Evolutionary conservation across 768 basidiomycete species (phyloP).

Genomic region (Lactarius hengduanensis): DNA sequence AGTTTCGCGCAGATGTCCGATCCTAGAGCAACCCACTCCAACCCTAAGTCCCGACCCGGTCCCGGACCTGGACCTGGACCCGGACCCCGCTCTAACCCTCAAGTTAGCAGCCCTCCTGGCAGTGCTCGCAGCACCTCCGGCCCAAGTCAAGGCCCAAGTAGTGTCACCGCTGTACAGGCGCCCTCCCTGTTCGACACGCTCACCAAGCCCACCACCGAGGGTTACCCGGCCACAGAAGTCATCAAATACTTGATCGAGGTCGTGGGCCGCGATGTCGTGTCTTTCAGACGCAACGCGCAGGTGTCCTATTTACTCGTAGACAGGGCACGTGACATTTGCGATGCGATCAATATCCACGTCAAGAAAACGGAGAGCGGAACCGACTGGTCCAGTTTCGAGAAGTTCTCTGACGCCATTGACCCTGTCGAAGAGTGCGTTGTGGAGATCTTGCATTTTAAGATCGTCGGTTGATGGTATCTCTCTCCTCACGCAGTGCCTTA

Average conservation of each 20-base stretch:
- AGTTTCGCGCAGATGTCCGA: neutral
- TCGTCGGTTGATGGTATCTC: neutral
- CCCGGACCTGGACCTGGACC: neutral
- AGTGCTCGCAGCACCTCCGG: neutral
- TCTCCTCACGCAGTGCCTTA: slow-evolving; percentile 5
- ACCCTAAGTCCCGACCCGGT: neutral
- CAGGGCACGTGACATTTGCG: slow-evolving; percentile 27
- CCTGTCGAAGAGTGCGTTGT: slow-evolving; percentile 28
- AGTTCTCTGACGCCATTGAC: slow-evolving; percentile 28
- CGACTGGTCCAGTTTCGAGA: slow-evolving; percentile 28
- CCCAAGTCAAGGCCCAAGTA: neutral
- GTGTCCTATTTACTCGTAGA: slow-evolving; percentile 28
- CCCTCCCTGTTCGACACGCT: slow-evolving; percentile 1
- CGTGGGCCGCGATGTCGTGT: slow-evolving; percentile 22
- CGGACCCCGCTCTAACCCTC: neutral
- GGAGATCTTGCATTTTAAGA: too few relatives aligned
- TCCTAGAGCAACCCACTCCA: neutral
- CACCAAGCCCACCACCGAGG: neutral
- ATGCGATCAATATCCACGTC: slow-evolving; percentile 27
- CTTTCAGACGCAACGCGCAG: slow-evolving; percentile 28
- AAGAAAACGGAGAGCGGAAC: slow-evolving; percentile 15
- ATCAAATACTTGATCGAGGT: slow-evolving; percentile 27
- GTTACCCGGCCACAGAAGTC: slow-evolving; percentile 27
- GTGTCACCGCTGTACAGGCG: neutral
- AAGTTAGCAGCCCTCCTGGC: neutral